phyloP scores from a whole-genome alignment of 495 filamentous ascomycete genomes.

The Apiosordaria backusii region DNA sequence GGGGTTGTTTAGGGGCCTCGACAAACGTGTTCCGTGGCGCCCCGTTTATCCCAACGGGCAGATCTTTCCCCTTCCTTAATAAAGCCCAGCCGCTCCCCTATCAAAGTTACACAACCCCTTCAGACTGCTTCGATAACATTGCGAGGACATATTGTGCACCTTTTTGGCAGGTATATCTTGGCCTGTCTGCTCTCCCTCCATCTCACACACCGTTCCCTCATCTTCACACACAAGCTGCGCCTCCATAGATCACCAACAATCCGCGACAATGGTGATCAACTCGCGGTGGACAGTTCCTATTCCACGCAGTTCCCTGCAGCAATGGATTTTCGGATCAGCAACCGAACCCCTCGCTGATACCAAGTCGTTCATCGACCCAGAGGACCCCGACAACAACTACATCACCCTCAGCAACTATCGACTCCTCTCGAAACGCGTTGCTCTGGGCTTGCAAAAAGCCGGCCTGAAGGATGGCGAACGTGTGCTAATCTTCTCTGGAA shows the following conservation, averaged over 20 bases:
- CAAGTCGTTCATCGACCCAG: constrained; percentile 51
- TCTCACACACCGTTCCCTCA: background rate
- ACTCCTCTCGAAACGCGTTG: constrained; percentile 66
- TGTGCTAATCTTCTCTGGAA: constrained; percentile 68
- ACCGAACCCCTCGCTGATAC: constrained; percentile 33
- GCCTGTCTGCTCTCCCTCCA: background rate
- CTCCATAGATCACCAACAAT: background rate
- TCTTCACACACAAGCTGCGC: background rate
- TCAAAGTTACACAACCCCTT: background rate
- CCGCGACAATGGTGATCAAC: constrained; percentile 35
- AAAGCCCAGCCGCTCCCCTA: background rate
- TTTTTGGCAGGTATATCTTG: background rate
- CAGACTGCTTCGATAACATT: background rate
- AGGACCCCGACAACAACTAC: constrained; percentile 47
- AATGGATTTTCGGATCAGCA: constrained; percentile 38
- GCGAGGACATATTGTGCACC: background rate
- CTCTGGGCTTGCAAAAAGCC: constrained; percentile 60
- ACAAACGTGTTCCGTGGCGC: background rate
- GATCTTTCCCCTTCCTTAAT: background rate
- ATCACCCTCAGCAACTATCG: constrained; percentile 53
- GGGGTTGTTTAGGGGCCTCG: background rate
- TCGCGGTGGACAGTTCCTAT: constrained; percentile 45
- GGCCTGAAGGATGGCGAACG: constrained; percentile 68
- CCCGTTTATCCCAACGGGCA: no score
- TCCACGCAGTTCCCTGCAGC: constrained; percentile 37